These are phyloP conservation scores for Erigeron philadelphicus DNA, from an alignment of 140 eudicot genomes.

Conservation along the genomic window DNA sequence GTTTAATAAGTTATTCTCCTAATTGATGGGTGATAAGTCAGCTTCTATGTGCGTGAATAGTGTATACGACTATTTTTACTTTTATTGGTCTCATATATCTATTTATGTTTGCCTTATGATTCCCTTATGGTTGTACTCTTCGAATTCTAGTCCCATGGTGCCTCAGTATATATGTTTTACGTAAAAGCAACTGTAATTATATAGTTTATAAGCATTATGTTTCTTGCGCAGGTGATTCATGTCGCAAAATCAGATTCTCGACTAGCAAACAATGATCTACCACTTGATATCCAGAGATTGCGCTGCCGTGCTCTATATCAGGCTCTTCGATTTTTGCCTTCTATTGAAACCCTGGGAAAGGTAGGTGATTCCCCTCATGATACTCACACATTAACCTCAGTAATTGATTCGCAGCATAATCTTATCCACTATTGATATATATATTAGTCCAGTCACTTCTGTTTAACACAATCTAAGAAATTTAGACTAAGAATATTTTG, in stretches of 20 bases:
- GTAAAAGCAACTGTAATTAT: not conserved
- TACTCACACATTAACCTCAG: conserved; percentile 10
- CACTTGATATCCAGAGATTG: conserved; percentile 88
- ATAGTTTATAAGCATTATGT: conserved; percentile 19
- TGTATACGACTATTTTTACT: too few relatives aligned
- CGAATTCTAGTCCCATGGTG: too few relatives aligned
- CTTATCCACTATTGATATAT: conserved; percentile 9
- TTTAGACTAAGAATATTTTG: conserved; percentile 7
- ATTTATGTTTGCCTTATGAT: too few relatives aligned
- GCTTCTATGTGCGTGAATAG: too few relatives aligned
- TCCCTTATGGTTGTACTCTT: too few relatives aligned
- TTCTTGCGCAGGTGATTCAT: conserved; percentile 66
- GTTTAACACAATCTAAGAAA: conserved; percentile 3
- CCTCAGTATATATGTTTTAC: not conserved
- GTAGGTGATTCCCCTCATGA: conserved; percentile 34
- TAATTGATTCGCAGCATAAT: conserved; percentile 15
- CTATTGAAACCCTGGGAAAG: conserved; percentile 87
- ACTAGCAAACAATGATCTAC: conserved; percentile 87
- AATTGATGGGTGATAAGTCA: too few relatives aligned
- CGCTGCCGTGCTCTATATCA: conserved; percentile 90
- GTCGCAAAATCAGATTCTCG: conserved; percentile 97
- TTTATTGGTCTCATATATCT: too few relatives aligned
- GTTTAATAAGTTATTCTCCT: too few relatives aligned
- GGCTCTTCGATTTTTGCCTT: conserved; percentile 70
- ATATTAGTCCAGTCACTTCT: not conserved